Evolutionary conservation across 345 rosid species (phyloP), one percentile per base, ranked within the genome.

Genomic region (Hibiscus tridactylites): DNA sequence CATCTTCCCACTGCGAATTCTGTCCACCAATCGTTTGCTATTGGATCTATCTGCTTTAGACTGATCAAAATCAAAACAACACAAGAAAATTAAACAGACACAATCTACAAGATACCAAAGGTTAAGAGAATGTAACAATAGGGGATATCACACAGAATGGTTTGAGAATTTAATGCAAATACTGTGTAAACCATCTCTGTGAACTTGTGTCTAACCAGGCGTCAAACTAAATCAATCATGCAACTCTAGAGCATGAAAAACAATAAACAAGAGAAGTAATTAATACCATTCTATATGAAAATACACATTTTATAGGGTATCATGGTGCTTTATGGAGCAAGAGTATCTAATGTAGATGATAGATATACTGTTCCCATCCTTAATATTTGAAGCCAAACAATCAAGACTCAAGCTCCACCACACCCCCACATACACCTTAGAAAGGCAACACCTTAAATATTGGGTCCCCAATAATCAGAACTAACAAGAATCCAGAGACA

Each of bases 1-100:
- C 72, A 82, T 69, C 79, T 79, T 86, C 80, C 83, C 86, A 69
- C 80, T 68, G 74, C 78, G 79, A 74, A 91, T 63, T 83, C 84
- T 89, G 75, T 83, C 85, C 16, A 62, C 16, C 79, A 83, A 65
- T 5, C 53, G n/a, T 12, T 42, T 46, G 70, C 19, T 24, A 65
- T 65, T 46, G 70, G 37, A 31, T 65, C 37, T 46, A 44, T 12
- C 56, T 44, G 56, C 19, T 16, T 24, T 65, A 46, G 70, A 65
- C 56, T 65, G 70, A 65, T 37, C 50, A 63, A 26, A 24, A 65
- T 44, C 17, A 21, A 65, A 65, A 44, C 10, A 46, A 65, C 21
- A 63, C 35, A 65, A 6, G 3, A 46, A 61, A 24, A 21, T 46
- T 24, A 65, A 65, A 10, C 3, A 49, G 37, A 46, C 37, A 46